phyloP scores from a whole-genome alignment of 257 asterid genomes.

The Anisodus tanguticus region DNA sequence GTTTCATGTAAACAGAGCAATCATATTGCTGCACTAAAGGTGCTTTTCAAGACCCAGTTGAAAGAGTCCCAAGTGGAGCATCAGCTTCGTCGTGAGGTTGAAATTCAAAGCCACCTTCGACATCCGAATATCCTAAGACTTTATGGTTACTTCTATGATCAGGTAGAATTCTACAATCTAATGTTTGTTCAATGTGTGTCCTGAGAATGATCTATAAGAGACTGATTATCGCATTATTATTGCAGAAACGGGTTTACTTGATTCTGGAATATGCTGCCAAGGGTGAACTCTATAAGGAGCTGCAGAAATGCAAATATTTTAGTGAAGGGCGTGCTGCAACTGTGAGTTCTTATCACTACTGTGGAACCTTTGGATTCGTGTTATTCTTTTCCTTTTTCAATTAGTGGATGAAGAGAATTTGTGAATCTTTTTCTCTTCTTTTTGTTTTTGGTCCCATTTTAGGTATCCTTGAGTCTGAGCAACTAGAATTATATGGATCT shows the following conservation, averaged over 20 bases:
- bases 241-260: slow-evolving; percentile 91
- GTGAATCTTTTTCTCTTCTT: too few relatives aligned
- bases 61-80: slow-evolving; percentile 93
- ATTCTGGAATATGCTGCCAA: slow-evolving; percentile 92
- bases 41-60: slow-evolving; percentile 82
- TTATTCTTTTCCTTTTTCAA: background rate
- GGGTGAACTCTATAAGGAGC: slow-evolving; percentile 95
- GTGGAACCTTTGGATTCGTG: slow-evolving; percentile 10
- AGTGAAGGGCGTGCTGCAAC: slow-evolving; percentile 95
- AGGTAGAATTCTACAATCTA: slow-evolving; percentile 45
- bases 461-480: background rate
- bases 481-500: background rate
- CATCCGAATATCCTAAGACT: slow-evolving; percentile 92
- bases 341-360: slow-evolving; percentile 50
- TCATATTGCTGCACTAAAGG: slow-evolving; percentile 89
- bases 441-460: background rate
- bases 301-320: slow-evolving; percentile 82
- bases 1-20: slow-evolving; percentile 64
- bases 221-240: slow-evolving; percentile 1
- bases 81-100: slow-evolving; percentile 97
- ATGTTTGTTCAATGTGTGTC: slow-evolving; percentile 14
- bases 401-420: background rate
- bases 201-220: slow-evolving; percentile 16
- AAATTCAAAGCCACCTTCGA: slow-evolving; percentile 92
- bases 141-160: slow-evolving; percentile 93